These are phyloP conservation scores for Naumovozyma dairenensis DNA, from an alignment of 805 yeast genomes.

Conservation along the genomic window DNA sequence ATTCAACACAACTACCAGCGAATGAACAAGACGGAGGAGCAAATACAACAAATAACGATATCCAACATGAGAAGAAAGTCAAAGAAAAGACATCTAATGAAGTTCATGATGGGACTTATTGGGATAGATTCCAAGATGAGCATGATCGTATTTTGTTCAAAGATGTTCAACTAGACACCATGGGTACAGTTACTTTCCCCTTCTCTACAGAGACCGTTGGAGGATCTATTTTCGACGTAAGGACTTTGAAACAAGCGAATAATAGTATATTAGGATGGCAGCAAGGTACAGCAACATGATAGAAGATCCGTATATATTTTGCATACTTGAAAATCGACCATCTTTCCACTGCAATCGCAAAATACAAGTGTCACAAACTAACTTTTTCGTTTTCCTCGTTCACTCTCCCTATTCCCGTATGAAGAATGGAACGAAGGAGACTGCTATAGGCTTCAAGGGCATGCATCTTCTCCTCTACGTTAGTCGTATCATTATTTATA, in stretches of 20 bases:
- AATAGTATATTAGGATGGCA: neutral
- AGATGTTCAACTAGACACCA: slow-evolving; percentile 8
- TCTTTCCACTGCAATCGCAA: too few species aligned
- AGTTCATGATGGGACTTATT: slow-evolving; percentile 6
- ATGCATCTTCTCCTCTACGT: too few species aligned
- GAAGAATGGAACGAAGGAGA: too few species aligned
- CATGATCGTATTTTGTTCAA: slow-evolving; percentile 25
- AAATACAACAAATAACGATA: neutral
- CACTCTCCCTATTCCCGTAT: too few species aligned
- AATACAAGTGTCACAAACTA: too few species aligned
- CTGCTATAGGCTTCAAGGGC: too few species aligned
- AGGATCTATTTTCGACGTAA: neutral
- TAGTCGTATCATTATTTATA: too few species aligned
- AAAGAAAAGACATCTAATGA: neutral
- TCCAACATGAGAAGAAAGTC: slow-evolving; percentile 1
- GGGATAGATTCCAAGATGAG: slow-evolving; percentile 27
- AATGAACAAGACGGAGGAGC: neutral
- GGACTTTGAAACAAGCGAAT: neutral
- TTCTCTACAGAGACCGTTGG: slow-evolving; percentile 1
- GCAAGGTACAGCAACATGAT: too few species aligned
- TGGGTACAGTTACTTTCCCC: slow-evolving; percentile 19
- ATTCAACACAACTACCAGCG: neutral
- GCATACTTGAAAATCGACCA: too few species aligned
- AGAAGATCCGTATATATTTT: too few species aligned
- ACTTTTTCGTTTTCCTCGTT: too few species aligned